A percentile compares a stretch with the other conserved stretches of the same genome.
Conservation (phyloP, 164 flowering plant species). For the Kalanchoe fedtschenkoi region DNA sequence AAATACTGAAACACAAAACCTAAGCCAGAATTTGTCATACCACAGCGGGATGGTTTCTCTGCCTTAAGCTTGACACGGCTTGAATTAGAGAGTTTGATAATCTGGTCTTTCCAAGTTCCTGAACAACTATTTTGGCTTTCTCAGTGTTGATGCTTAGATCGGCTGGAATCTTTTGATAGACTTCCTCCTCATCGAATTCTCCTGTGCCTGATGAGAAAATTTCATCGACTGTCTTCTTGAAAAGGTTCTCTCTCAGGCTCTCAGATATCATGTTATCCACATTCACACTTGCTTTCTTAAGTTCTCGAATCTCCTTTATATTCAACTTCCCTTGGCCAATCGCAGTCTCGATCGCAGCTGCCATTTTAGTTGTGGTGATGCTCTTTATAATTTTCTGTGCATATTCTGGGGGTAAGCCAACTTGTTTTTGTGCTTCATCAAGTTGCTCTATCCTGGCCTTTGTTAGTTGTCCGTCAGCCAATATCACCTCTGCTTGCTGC, state of each 20-base stretch:
- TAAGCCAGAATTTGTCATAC: conserved; percentile 28
- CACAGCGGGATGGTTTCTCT: conserved; percentile 64
- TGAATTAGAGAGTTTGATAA: conserved; percentile 71
- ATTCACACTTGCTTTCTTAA: conserved; percentile 64
- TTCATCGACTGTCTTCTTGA: conserved; percentile 77
- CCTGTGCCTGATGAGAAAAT: conserved; percentile 95
- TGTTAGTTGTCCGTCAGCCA: conserved; percentile 92
- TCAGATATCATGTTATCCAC: conserved; percentile 61
- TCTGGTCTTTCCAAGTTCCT: conserved; percentile 61
- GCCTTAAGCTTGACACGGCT: conserved; percentile 75
- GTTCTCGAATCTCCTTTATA: conserved; percentile 77
- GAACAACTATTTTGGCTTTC: conserved; percentile 66
- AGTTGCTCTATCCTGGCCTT: conserved; percentile 70
- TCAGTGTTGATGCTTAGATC: conserved; percentile 65
- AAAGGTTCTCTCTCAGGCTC: conserved; percentile 59
- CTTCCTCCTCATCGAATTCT: conserved; percentile 82
- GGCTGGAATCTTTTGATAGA: conserved; percentile 61
- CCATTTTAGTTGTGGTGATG: conserved; percentile 77
- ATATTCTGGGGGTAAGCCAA: conserved; percentile 66
- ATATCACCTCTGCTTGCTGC: conserved; percentile 81
- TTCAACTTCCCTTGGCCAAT: conserved; percentile 58
- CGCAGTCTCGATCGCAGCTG: conserved; percentile 78
- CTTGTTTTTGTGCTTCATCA: conserved; percentile 62
- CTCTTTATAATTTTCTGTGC: conserved; percentile 78
- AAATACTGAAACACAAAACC: not conserved